A percentile compares a stretch with the other conserved stretches of the same genome.
These are phyloP conservation scores for Clitocybe nebularis DNA, from an alignment of 1,284 basidiomycete species.

Conservation along the genomic window DNA sequence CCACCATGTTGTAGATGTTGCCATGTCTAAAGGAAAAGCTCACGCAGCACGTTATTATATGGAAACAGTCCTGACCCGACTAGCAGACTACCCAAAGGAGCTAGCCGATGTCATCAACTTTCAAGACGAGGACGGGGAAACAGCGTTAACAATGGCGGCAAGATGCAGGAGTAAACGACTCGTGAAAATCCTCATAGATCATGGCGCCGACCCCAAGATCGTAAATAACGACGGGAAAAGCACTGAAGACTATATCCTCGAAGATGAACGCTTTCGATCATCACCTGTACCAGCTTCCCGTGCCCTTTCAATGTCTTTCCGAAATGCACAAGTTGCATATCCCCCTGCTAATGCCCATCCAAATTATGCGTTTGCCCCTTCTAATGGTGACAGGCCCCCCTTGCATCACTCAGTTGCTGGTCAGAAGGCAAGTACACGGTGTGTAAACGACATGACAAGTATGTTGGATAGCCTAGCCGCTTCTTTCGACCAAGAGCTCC, in stretches of 20 bases:
- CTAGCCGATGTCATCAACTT: conserved; percentile 99
- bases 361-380: conserved; percentile 41
- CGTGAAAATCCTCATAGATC: conserved; percentile 93
- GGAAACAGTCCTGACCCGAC: conserved; percentile 89
- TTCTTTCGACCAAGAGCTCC: conserved; percentile 92
- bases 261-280: conserved; percentile 95
- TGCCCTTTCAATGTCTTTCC: conserved; percentile 59
- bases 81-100: conserved; percentile 96
- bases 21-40: conserved; percentile 95
- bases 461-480: conserved; percentile 89
- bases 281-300: conserved; percentile 79
- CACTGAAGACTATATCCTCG: conserved; percentile 98
- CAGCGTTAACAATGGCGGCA: conserved; percentile 95
- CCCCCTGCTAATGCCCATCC: conserved; percentile 36
- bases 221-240: conserved; percentile 95
- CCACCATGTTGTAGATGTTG: conserved; percentile 98
- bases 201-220: conserved; percentile 96
- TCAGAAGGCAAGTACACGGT: conserved; percentile 83
- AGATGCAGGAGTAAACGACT: conserved; percentile 95
- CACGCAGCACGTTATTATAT: conserved; percentile 99
- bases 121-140: conserved; percentile 98
- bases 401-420: conserved; percentile 87
- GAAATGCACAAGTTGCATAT: conserved; percentile 58
- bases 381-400: conserved; percentile 59
- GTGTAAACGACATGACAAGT: conserved; percentile 79